These are phyloP conservation scores for Silybum marianum DNA, from an alignment of 129 eudicot genomes.

Conservation along the genomic window DNA sequence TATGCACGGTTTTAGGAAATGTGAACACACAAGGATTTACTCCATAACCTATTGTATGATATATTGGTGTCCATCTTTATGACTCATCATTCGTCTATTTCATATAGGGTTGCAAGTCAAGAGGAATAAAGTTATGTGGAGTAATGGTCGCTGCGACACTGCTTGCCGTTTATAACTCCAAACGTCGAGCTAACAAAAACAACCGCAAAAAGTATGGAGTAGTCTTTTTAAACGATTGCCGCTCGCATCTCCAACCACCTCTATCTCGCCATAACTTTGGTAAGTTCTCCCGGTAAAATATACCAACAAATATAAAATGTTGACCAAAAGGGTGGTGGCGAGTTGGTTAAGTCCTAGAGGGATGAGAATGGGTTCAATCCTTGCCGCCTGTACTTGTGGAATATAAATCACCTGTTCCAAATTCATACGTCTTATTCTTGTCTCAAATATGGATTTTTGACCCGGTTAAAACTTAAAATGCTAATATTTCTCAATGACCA, in stretches of 20 bases:
- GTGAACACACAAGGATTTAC: background rate
- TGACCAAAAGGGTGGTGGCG: too few species aligned
- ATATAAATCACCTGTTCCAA: too few species aligned
- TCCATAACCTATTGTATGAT: too few species aligned
- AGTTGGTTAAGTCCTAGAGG: too few species aligned
- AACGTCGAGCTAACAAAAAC: slow-evolving; percentile 1
- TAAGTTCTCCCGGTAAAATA: slow-evolving; percentile 2
- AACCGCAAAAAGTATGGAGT: slow-evolving; percentile 53
- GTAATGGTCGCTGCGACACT: slow-evolving; percentile 45
- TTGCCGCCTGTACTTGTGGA: too few species aligned
- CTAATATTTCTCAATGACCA: too few species aligned
- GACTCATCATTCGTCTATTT: background rate
- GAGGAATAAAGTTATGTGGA: slow-evolving; percentile 64
- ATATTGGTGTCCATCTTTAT: background rate
- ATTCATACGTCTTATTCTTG: too few species aligned
- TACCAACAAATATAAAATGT: background rate
- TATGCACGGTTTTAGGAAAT: background rate
- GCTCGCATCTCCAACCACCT: slow-evolving; percentile 48
- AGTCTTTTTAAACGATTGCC: slow-evolving; percentile 50
- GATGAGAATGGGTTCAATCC: too few species aligned
- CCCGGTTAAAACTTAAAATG: background rate
- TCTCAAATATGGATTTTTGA: background rate
- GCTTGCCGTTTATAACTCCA: slow-evolving; percentile 46
- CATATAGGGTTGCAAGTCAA: slow-evolving; percentile 49
- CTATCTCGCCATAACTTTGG: slow-evolving; percentile 46